Base-by-base conservation (phyloP, 2,329 filamentous ascomycete genomes). In the Trichoderma polysporum region DNA sequence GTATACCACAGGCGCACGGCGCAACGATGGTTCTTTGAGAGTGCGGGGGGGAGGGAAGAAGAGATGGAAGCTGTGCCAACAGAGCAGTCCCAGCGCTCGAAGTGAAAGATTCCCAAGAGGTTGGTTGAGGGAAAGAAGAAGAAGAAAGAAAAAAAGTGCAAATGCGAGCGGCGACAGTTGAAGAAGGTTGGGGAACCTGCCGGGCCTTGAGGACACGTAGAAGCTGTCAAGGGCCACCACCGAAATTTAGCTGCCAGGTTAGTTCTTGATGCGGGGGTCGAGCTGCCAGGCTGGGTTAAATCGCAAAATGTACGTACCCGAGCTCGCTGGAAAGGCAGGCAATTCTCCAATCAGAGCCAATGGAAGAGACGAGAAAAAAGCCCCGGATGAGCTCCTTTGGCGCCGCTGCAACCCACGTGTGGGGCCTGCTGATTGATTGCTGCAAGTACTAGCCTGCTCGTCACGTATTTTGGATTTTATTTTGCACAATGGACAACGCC, bases 141-240 rank as follows among this genome's bases (percentile, higher is more conserved):
- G 53, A 61, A 63, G 56, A 58, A 58, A 66, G 62, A 68, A 39
- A 67, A 68, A 68, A 69, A 60, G 66, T 71, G 66, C 71, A 68
- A 69, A 70, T 71, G 69, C 70, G 68, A 71, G 69, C 57, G 70
- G 56, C 49, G 57, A 60, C 65, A 65, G 61, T 52, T 58, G 57
- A 50, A 52, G 45, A 68, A 64, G 67, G 66, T 70, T 72, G 70
- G 73, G 70, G 75, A 72, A 39, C 12, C 15, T 22, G 52, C 72
- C 70, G n/a, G 59, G 59, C 69, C 45, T 75, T 76, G 71, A 76
- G 75, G 75, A 77, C 75, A 77, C 75, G 75, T 77, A 77, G 75
- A 75, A 74, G 71, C 69, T 74, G 41, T 65, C 53, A 12, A 65
- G 60, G 59, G 66, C 59, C 66, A 49, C 59, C 50, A 39, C 49